A percentile compares a stretch with the other conserved stretches of the same genome.
Evolutionary conservation across 1,284 basidiomycete genomes (phyloP).

Genomic region (Xanthoconium separans): DNA sequence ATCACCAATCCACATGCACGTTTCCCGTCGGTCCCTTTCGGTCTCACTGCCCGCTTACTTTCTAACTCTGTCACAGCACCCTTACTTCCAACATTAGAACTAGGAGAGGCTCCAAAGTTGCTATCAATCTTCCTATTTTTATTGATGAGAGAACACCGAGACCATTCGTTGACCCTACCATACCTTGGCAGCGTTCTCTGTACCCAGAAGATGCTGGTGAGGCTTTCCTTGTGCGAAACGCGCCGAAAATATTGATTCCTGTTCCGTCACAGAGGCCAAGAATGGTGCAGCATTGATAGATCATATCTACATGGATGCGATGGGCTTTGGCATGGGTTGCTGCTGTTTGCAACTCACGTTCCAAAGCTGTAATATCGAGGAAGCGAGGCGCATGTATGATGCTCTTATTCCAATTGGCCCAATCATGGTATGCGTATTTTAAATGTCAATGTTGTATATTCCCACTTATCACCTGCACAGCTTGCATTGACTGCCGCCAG

Average conservation of each 20-base stretch:
- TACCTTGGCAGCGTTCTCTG: slow-evolving; percentile 79
- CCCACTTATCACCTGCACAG: slow-evolving; percentile 40
- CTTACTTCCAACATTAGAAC: slow-evolving; percentile 94
- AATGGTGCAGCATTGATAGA: slow-evolving; percentile 83
- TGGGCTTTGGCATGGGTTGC: slow-evolving; percentile 99
- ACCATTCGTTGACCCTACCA: slow-evolving; percentile 89
- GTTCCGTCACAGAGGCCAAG: slow-evolving; percentile 68
- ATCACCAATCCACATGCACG: slow-evolving; percentile 97
- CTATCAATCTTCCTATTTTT: slow-evolving; percentile 94
- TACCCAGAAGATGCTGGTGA: slow-evolving; percentile 82
- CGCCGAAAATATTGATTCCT: slow-evolving; percentile 10
- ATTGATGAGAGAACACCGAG: slow-evolving; percentile 84
- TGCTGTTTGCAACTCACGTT: slow-evolving; percentile 98
- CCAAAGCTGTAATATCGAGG: slow-evolving; percentile 91
- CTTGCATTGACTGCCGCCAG: slow-evolving; percentile 93
- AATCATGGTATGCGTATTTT: slow-evolving; percentile 68
- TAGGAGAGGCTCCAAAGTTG: slow-evolving; percentile 90
- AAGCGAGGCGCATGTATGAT: slow-evolving; percentile 93
- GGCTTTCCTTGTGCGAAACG: slow-evolving; percentile 4
- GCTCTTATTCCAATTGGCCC: slow-evolving; percentile 92
- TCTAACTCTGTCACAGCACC: slow-evolving; percentile 55
- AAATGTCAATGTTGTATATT: background rate
- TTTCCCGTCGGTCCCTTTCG: slow-evolving; percentile 77
- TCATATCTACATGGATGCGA: slow-evolving; percentile 98
- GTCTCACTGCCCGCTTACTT: background rate